These are phyloP conservation scores for Wickerhamomyces chaumierensis DNA, from an alignment of 805 yeast species.

Conservation along the genomic window DNA sequence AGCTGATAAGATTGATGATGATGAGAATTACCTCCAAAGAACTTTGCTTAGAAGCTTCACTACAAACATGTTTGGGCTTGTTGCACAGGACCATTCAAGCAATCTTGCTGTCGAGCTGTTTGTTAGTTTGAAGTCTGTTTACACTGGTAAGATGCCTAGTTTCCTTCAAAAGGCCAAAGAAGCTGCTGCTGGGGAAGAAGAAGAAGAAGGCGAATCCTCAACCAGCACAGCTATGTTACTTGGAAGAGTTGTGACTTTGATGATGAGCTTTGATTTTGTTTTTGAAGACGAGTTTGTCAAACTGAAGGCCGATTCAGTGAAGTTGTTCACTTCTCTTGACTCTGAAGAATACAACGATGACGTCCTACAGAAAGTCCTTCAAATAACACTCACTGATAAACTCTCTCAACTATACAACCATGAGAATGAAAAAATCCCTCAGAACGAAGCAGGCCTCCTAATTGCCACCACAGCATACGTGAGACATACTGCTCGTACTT, in stretches of 20 bases:
- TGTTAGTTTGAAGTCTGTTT: slow-evolving; percentile 7
- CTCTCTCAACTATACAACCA: slow-evolving; percentile 19
- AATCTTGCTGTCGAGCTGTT: slow-evolving; percentile 6
- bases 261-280: slow-evolving; percentile 58
- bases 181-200: slow-evolving; percentile 7
- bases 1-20: slow-evolving; percentile 30
- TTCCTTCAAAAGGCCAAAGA: neutral
- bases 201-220: slow-evolving; percentile 13
- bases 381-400: slow-evolving; percentile 25
- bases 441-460: slow-evolving; percentile 24
- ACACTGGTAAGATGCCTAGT: slow-evolving; percentile 4
- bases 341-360: slow-evolving; percentile 21
- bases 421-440: slow-evolving; percentile 19
- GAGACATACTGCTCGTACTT: slow-evolving; percentile 5
- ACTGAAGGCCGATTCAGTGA: slow-evolving; percentile 24
- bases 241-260: slow-evolving; percentile 35
- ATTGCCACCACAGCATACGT: slow-evolving; percentile 17
- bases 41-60: slow-evolving; percentile 52
- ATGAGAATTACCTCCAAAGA: slow-evolving; percentile 54
- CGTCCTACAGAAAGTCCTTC: slow-evolving; percentile 24
- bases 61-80: slow-evolving; percentile 36
- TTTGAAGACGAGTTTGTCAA: slow-evolving; percentile 28
- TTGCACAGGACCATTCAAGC: slow-evolving; percentile 12
- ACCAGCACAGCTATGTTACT: slow-evolving; percentile 23
- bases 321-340: slow-evolving; percentile 29